Conservation (phyloP, 768 basidiomycete genomes). For the Rhizopogon rudus region DNA sequence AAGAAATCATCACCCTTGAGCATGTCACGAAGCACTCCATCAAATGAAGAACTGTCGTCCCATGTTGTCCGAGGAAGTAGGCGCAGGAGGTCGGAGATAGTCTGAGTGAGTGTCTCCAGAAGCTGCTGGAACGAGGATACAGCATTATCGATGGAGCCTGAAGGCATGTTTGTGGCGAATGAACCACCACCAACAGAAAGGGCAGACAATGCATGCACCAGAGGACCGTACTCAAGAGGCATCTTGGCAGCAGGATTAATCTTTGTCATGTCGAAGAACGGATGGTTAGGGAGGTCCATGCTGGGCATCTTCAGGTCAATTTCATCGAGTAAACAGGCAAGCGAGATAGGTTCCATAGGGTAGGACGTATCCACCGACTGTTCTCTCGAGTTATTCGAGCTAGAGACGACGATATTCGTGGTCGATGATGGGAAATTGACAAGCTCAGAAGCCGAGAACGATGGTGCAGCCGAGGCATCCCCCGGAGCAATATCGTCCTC, state of each 20-base stretch:
- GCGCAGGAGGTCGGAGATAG: conserved; percentile 81
- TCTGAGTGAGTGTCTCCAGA: conserved; percentile 83
- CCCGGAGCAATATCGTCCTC: conserved; percentile 47
- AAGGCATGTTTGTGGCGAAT: conserved; percentile 73
- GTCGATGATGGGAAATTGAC: conserved; percentile 30
- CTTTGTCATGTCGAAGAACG: conserved; percentile 70
- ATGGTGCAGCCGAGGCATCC: conserved; percentile 37
- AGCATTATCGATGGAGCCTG: conserved; percentile 86
- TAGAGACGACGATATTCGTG: conserved; percentile 35
- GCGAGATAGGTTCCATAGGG: conserved; percentile 41
- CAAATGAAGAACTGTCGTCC: conserved; percentile 88
- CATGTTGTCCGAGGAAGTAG: conserved; percentile 85
- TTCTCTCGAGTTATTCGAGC: conserved; percentile 53
- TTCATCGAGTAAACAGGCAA: conserved; percentile 65
- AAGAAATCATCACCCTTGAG: conserved; percentile 84
- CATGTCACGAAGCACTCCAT: conserved; percentile 83
- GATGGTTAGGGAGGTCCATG: conserved; percentile 63
- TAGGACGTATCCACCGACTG: conserved; percentile 51
- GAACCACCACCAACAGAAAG: conserved; percentile 82
- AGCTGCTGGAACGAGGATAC: conserved; percentile 88
- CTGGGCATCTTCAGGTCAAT: conserved; percentile 55
- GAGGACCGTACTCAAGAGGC: conserved; percentile 79
- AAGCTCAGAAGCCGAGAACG: conserved; percentile 45
- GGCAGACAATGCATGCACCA: conserved; percentile 83
- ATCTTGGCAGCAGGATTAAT: conserved; percentile 74